Base-by-base conservation (phyloP, 805 yeast genomes). In the Candida nanaspora region DNA sequence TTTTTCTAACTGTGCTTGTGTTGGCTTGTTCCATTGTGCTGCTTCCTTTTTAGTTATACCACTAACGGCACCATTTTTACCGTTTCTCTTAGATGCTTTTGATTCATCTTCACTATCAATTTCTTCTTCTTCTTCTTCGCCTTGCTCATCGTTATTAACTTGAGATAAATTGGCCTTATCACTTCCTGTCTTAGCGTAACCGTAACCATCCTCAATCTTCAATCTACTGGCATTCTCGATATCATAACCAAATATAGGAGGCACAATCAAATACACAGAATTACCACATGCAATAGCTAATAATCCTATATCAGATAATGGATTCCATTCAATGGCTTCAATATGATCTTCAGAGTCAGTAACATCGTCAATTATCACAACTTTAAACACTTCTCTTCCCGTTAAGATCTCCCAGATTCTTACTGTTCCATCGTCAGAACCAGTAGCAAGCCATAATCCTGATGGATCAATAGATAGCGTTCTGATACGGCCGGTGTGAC, bases 331-430 rank as follows among this genome's bases (percentile, higher is more conserved):
- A 28, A 91, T 63, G 34, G 78, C 65, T 53, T 86, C 95, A 45
- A 88, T 76, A 50, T 82, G 82, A 58, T 87, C 96, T 46, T 85
- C 93, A 14, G 65, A 56, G 43, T 77, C 79, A 35, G 72, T 73
- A 27, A 68, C 68, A 40, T 74, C 76, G 8, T 57, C 63, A 21
- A 60, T 54, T 27, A 76, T 72, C 7, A 46, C 48, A n/a, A 75
- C 68, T 45, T 77, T 76, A 72, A 77, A 86, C 39, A 91, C 86
- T 68, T 91, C 94, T 64, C 98, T 80, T 36, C 98, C 98, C 5
- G 97, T 86, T 44, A 88, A 66, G 16, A 88, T 81, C 66, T 93
- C 98, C 98, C 98, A 93, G n/a, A 93, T 74, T 51, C 96, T 76
- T 6, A 93, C 89, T 15, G 89, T 76, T 41, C 98, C 98, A 59